Base-by-base conservation (phyloP, 176 grass and related monocot species). In the Bolboschoenus planiculmis region DNA sequence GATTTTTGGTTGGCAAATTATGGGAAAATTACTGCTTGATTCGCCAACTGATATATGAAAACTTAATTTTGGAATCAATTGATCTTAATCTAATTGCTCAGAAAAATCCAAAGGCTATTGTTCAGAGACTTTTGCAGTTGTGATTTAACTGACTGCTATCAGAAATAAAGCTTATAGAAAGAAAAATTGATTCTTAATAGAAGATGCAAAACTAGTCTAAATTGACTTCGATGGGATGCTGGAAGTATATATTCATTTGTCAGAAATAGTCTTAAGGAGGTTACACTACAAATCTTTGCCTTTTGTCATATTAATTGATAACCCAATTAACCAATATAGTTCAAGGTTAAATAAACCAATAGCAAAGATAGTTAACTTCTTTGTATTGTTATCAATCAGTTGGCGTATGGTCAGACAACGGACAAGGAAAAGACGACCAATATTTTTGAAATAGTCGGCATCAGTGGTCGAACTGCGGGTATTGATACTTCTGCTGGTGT, bases 331-430 rank as follows among this genome's bases (percentile, higher is more conserved):
- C 63, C 11, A 76, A 76, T 30, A 76, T 6, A 9, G 10, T 18
- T 76, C 1, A 76, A 31, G 43, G 4, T 51, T 51, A 51, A 47
- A 29, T 30, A 75, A 72, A 31, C 44, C 72, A 33, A 14, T 77
- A 31, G 15, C 51, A 50, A 44, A 6, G 1, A 7, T 16, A 53
- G 20, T 9, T 53, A 77, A 77, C 46, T 53, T 77, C 26, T 30
- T 9, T 24, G 8, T 34, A 33, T 27, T 77, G 11, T 18, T 0
- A 77, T 77, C n/a, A 9, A 64, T 47, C 77, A 82, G 87, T 83
- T 99, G 2, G 93, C 89, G 31, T 96, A 87, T 56, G 97, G 97
- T 31, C 96, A 99, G 89, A 99, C 80, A 7, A 60, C 56, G 7
- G 15, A 90, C 50, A 82, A 43, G 59, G 23, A 31, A 5, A 90